These are phyloP conservation scores for Jamesozyma rosinii DNA, from an alignment of 805 yeast genomes.

Conservation along the genomic window DNA sequence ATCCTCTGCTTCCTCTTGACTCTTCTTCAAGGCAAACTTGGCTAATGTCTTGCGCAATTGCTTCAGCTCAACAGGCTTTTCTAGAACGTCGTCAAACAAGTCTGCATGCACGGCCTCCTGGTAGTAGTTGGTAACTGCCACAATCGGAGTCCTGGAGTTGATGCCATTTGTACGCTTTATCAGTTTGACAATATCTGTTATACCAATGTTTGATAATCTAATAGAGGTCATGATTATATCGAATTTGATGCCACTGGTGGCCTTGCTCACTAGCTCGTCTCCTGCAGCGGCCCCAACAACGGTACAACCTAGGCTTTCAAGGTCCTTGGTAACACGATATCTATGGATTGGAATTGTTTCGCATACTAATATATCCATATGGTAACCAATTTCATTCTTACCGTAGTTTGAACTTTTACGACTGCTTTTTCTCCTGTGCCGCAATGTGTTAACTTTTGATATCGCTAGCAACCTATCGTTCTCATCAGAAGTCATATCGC, in stretches of 20 bases:
- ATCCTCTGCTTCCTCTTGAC: slow-evolving; percentile 27
- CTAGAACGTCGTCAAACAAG: slow-evolving; percentile 58
- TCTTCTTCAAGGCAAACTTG: slow-evolving; percentile 26
- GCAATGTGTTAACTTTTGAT: slow-evolving; percentile 22
- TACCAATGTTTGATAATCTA: slow-evolving; percentile 55
- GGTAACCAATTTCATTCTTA: slow-evolving; percentile 13
- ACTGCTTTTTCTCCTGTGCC: slow-evolving; percentile 25
- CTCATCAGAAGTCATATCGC: slow-evolving; percentile 18
- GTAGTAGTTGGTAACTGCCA: slow-evolving; percentile 64
- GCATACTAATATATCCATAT: slow-evolving; percentile 65
- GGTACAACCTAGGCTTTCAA: slow-evolving; percentile 66
- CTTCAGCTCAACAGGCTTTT: slow-evolving; percentile 47
- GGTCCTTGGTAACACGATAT: slow-evolving; percentile 50
- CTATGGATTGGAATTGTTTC: slow-evolving; percentile 81
- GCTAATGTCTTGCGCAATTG: slow-evolving; percentile 23
- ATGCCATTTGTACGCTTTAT: slow-evolving; percentile 65
- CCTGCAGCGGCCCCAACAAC: slow-evolving; percentile 72
- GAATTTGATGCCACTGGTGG: slow-evolving; percentile 74
- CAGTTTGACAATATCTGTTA: slow-evolving; percentile 67
- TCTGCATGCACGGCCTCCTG: slow-evolving; percentile 51
- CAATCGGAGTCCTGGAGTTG: slow-evolving; percentile 69
- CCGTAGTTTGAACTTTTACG: slow-evolving; percentile 18
- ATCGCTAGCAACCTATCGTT: slow-evolving; percentile 21
- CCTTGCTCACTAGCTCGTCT: slow-evolving; percentile 71
- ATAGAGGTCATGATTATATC: slow-evolving; percentile 76